Base-by-base conservation (phyloP, 495 filamentous ascomycete genomes). In the Neurospora sp. region DNA sequence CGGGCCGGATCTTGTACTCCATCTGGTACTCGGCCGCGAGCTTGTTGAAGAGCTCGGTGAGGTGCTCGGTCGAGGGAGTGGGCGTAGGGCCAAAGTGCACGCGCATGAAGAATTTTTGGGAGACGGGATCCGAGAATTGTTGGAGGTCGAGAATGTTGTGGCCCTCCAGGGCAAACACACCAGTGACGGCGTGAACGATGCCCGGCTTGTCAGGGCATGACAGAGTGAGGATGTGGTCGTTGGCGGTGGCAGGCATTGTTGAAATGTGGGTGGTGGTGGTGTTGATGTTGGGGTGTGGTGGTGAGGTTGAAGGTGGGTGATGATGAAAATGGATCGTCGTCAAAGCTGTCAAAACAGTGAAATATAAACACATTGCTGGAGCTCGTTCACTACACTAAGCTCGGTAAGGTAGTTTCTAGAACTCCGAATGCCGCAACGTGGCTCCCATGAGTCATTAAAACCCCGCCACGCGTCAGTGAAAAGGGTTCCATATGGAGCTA, bases 141-240 rank as follows among this genome's bases (percentile, higher is more conserved):
- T 90, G 90, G 68, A 90, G 87, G 79, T 93, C 90, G 71, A 92
- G 79, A 78, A 93, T 92, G 80, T 91, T 93, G 80, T 91, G 84
- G 78, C 86, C 85, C 77, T 90, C 84, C 70, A 84, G 79, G 41
- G 90, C 89, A 41, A 92, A 85, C 78, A 92, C 86, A 22, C 88
- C 90, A 16, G 91, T 92, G 69, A 93, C 90, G 47, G 90, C 90
- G 79, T 92, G 89, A 59, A 93, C 90, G 78, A 93, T 92, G 75
- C 91, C 91, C 59, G 90, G 85, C 79, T 89, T 88, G 81, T 93
- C 90, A 61, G 90, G 90, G 80, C 90, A 92, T 41, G 90, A 92
- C 70, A 93, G 84, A 39, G 90, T 93, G 69, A 93, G 87, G 81
- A 91, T 90, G 82, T 90, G 90, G 80, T 90, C 87, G 73, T 81